Base-by-base conservation (phyloP, 805 yeast species). In the Lipomyces yamanashiensis region DNA sequence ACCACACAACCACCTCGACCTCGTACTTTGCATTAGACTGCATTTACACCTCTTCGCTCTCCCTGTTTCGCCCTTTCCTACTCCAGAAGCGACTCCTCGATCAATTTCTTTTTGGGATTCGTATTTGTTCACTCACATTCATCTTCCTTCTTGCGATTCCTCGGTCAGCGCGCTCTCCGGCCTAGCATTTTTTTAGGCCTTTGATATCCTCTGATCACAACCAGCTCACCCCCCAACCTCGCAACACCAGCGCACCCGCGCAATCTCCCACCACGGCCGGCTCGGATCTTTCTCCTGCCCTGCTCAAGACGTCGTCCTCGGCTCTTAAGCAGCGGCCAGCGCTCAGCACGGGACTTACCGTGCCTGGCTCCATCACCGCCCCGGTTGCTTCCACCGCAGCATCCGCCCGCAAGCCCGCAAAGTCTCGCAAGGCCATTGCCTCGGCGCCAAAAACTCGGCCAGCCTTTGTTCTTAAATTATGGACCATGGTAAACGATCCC, bases 401-500 rank as follows among this genome's bases (percentile, higher is more conserved):
- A 36, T 21, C 54, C n/a, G 44, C 19, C 39, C 40, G 54, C 37
- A 41, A 40, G 28, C 58, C 62, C n/a, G 51, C 63, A 36, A 70
- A 62, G 56, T 19, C 63, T 23, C 67, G 70, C 33, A 72, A 70
- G 57, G 71, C 69, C 19, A 67, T 67, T 53, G 56, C 71, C 19
- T 67, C 62, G 13, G 72, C 67, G 7, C 74, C 74, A 23, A 74
- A 73, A 67, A 67, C 71, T 36, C 67, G 91, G 58, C 96, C 98
- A 1, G 96, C 96, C 0, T 95, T 95, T 78, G 97, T 95, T 9
- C 85, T 87, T 80, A 95, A 95, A 75, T 79, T 95, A 19, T 93
- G 99, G 99, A 83, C 87, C 43, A 95, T 95, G 97, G 92, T 95
- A 8, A 92, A 92, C 74, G 97, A 93, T 73, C 79, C 85, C 0